Base-by-base conservation (phyloP, 2,329 filamentous ascomycete species). In the Colletotrichum cordylinicola region DNA sequence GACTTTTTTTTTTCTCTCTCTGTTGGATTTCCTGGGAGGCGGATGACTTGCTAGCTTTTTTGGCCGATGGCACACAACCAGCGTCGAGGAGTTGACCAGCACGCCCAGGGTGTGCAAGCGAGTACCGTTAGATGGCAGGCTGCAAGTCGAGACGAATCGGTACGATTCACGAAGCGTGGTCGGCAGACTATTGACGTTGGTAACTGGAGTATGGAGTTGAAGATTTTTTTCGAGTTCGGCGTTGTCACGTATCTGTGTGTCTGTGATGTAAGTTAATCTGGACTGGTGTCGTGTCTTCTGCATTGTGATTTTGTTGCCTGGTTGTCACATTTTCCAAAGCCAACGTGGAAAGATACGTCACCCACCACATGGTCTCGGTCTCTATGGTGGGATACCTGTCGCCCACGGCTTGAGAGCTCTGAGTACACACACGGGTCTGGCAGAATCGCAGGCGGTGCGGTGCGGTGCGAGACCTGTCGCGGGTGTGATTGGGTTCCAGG, bases 41-140 rank as follows among this genome's bases (percentile, higher is more conserved):
- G 58, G 24, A 73, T 68, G 73, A 75, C 64, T 64, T 68, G 39
- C 31, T 75, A 21, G 56, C 35, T 65, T 68, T 72, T 58, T 73
- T 62, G 5, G 37, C 55, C 29, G 67, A 15, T 15, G 67, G 10
- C 55, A 27, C n/a, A 48, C 43, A 21, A 21, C 43, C n/a, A 48
- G 43, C 43, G 43, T 10, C 13, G 43, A n/a, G 43, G 43, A 21
- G 43, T 48, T 64, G 5, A 24, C 39, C 61, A n/a, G 15, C 15
- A 65, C 70, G 60, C 73, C 70, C 43, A 27, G 56, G 58, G 55
- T 70, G 64, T 24, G 33, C 9, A n/a, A 43, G 24, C 64, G n/a
- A 33, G 39, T 70, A 12, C 27, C 37, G 55, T 21, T 52, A 21
- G 29, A 66, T 56, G 69, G 33, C n/a, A 73, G 39, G 24, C n/a